phyloP scores from a whole-genome alignment of 2,329 filamentous ascomycete species.

The Sclerotinia minor region DNA sequence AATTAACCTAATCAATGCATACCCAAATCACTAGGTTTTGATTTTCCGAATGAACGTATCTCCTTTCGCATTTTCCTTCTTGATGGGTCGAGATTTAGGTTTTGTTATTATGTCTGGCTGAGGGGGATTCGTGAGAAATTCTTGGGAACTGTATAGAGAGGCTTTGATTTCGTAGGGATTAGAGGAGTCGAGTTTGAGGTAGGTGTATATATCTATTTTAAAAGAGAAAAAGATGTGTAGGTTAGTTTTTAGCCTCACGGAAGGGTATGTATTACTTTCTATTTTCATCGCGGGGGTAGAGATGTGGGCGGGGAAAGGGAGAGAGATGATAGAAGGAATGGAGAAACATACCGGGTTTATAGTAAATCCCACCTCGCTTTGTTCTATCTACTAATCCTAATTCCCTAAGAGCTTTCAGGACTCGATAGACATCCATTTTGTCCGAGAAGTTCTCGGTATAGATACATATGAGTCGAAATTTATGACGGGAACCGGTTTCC shows the following conservation, averaged over 20 bases:
- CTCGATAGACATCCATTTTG: slow-evolving; percentile 64
- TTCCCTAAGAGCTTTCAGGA: slow-evolving; percentile 62
- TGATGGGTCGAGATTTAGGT: neutral
- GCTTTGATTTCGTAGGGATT: slow-evolving; percentile 65
- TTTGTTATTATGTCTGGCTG: neutral
- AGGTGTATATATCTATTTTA: slow-evolving; percentile 63
- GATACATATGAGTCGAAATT: slow-evolving; percentile 66
- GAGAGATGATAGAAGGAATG: too few species aligned
- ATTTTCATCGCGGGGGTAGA: too few species aligned
- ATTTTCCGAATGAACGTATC: neutral
- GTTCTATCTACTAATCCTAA: slow-evolving; percentile 57
- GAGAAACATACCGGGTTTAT: slow-evolving; percentile 57
- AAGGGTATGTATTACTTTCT: neutral
- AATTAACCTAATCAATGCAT: neutral
- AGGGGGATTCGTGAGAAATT: slow-evolving; percentile 37
- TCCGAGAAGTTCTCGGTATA: slow-evolving; percentile 78
- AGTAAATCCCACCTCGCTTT: slow-evolving; percentile 61
- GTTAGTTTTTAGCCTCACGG: neutral
- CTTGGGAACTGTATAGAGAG: slow-evolving; percentile 54
- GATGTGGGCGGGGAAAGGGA: neutral
- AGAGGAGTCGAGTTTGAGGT: slow-evolving; percentile 59
- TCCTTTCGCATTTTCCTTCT: neutral
- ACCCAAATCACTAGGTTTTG: slow-evolving; percentile 5
- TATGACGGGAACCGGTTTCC: slow-evolving; percentile 42
- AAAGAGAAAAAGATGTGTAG: neutral